phyloP scores from a whole-genome alignment of 257 asterid genomes.

The Primulina eburnea region DNA sequence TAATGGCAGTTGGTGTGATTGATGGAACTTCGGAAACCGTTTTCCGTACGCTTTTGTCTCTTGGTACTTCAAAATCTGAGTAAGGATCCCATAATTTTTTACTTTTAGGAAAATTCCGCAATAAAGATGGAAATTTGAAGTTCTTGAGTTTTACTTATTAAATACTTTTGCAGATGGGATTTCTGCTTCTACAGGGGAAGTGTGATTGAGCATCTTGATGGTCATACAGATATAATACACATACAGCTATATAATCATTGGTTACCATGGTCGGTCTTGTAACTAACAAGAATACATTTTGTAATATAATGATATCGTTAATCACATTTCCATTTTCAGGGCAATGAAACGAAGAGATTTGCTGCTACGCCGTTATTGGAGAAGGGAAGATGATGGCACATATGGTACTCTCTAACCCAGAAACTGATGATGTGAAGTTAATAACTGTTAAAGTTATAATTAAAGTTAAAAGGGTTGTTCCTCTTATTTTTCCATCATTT shows the following conservation, averaged over 20 bases:
- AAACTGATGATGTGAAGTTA: neutral
- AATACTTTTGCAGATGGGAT: constrained; percentile 72
- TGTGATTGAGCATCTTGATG: constrained; percentile 88
- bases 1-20: constrained; percentile 93
- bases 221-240: constrained; percentile 86
- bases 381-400: constrained; percentile 95
- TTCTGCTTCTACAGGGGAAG: constrained; percentile 68
- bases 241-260: constrained; percentile 69
- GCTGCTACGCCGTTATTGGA: constrained; percentile 86
- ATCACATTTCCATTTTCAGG: constrained; percentile 44
- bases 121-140: neutral
- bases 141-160: constrained; percentile 11
- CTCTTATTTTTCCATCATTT: neutral
- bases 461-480: neutral
- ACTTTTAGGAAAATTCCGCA: neutral
- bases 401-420: constrained; percentile 52
- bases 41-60: constrained; percentile 74
- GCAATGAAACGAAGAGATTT: constrained; percentile 80
- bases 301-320: constrained; percentile 20
- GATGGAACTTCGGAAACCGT: constrained; percentile 78
- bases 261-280: constrained; percentile 70
- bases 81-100: constrained; percentile 31
- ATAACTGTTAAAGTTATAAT: neutral
- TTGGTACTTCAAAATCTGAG: constrained; percentile 89
- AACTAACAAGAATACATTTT: constrained; percentile 17